These are phyloP conservation scores for Bonia amplexicaulis DNA, from an alignment of 176 grass and related monocot species.

Conservation along the genomic window DNA sequence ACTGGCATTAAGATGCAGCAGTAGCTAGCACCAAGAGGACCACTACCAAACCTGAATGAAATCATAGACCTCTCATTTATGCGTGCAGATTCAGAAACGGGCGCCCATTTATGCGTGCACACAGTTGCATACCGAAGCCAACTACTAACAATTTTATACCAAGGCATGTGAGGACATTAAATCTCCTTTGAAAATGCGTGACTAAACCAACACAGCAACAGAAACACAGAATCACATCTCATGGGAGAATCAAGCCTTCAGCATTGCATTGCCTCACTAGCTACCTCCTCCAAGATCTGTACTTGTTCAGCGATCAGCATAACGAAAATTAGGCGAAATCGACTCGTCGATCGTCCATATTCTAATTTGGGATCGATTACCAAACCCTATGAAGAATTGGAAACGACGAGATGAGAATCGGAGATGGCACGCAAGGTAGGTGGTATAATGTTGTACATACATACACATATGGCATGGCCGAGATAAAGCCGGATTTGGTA, in stretches of 20 bases:
- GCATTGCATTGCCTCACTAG: neutral
- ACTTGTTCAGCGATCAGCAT: neutral
- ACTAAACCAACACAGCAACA: conserved; percentile 10
- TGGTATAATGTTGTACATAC: neutral
- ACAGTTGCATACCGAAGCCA: conserved; percentile 26
- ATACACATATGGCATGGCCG: neutral
- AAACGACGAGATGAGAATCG: neutral
- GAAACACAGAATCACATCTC: neutral
- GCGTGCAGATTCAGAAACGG: conserved; percentile 42
- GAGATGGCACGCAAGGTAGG: neutral
- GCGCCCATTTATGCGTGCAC: neutral
- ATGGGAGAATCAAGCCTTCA: neutral
- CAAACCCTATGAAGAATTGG: neutral
- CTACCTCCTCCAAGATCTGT: neutral
- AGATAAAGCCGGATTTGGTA: too few relatives aligned
- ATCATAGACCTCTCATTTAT: conserved; percentile 25
- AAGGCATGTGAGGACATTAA: conserved; percentile 17
- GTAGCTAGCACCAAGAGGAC: neutral
- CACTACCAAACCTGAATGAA: conserved; percentile 19
- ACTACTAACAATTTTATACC: conserved; percentile 16
- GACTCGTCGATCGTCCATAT: neutral
- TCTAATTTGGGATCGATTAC: neutral
- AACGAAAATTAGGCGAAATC: neutral
- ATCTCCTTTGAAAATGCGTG: conserved; percentile 13
- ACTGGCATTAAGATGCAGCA: neutral